phyloP scores from a whole-genome alignment of 345 rosid species.

The Raphanus raphanistrum region DNA sequence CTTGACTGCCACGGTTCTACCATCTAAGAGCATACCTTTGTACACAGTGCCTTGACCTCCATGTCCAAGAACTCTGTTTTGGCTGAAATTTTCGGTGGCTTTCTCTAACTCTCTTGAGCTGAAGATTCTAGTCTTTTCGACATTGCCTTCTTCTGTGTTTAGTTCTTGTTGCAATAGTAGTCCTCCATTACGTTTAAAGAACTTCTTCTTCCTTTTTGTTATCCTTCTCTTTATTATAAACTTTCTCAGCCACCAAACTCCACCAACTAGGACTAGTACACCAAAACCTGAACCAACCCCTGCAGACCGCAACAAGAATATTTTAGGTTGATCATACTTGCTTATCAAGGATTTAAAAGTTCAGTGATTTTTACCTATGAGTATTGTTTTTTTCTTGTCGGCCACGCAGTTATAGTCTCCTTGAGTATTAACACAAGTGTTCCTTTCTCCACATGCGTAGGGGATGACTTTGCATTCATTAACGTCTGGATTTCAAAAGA shows the following conservation, averaged over 20 bases:
- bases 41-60: constrained; percentile 52
- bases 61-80: constrained; percentile 40
- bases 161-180: constrained; percentile 34
- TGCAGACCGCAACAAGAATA: constrained; percentile 2
- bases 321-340: neutral
- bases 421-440: neutral
- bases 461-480: neutral
- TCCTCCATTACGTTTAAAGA: constrained; percentile 5
- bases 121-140: constrained; percentile 38
- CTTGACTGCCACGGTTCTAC: constrained; percentile 46
- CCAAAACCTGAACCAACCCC: constrained; percentile 25
- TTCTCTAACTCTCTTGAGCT: constrained; percentile 39
- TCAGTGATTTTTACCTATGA: neutral
- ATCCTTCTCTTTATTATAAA: neutral
- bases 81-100: constrained; percentile 44
- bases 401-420: neutral
- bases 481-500: neutral
- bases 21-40: constrained; percentile 43
- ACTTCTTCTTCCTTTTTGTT: constrained; percentile 18
- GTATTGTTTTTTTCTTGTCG: neutral
- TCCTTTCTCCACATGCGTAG: neutral
- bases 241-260: constrained; percentile 15
- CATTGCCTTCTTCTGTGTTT: neutral
- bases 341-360: neutral
- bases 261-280: constrained; percentile 11